Evolutionary conservation across 495 filamentous ascomycete genomes (phyloP), one percentile per base, ranked within the genome.

Genomic region (Jackrogersella minutella): DNA sequence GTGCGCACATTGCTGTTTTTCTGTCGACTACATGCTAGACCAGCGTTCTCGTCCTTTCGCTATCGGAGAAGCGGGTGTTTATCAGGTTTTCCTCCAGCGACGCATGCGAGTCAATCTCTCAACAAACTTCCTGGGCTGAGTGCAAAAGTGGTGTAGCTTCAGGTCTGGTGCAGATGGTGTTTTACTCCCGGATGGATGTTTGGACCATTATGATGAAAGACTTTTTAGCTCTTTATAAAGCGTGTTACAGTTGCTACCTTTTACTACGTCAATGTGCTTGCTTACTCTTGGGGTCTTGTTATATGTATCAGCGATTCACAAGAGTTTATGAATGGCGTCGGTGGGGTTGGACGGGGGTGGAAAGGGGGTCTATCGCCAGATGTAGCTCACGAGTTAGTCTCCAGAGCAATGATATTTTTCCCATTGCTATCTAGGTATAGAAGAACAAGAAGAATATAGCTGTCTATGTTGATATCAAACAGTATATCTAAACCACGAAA

Each of bases 401-500:
- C 24, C 17, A 9, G 14, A 51, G 33, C 28, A 21, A 51, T 51
- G 39, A 34, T 26, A n/a, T n/a, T n/a, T n/a, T n/a, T 22, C 34
- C 19, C 37, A 16, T 46, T 34, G 26, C 54, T 17, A 17, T 40
- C 30, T 19, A 10, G n/a, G n/a, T n/a, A n/a, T n/a, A n/a, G n/a
- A n/a, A n/a, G n/a, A n/a, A n/a, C n/a, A n/a, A n/a, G n/a, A 6
- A 40, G 40, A 26, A 39, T 26, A 28, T 13, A 50, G 26, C n/a
- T 50, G 11, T 39, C 39, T 33, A 9, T 11, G 10, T 51, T 50
- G 10, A 46, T n/a, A 44, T 71, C 73, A 83, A 31, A 82, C 46
- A 2, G 82, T 84, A 63, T 81, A 85, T 55, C 81, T 69, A 71
- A 81, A 84, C 76, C 80, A 84, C 21, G 73, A 78, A 21, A 79